phyloP scores from a whole-genome alignment of 495 filamentous ascomycete genomes.

The Lophium mytilinum region DNA sequence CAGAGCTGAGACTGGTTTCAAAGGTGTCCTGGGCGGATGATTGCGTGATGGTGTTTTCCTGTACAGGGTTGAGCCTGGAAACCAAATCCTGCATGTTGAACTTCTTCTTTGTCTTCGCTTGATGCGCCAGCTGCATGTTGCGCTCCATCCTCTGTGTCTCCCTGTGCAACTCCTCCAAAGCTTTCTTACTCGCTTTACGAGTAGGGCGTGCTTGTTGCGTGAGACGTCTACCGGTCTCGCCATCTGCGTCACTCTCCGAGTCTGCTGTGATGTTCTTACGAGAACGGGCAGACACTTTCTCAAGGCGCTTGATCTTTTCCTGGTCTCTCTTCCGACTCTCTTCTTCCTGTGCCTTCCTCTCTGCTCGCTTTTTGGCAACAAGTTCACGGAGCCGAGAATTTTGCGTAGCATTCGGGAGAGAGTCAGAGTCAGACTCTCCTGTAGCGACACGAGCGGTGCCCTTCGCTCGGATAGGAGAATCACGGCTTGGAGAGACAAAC shows the following conservation, averaged over 20 bases:
- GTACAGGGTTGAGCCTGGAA: conserved; percentile 69
- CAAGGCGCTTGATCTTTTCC: not conserved
- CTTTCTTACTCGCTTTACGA: conserved; percentile 90
- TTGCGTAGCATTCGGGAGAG: not conserved
- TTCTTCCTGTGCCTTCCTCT: conserved; percentile 9
- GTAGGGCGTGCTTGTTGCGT: conserved; percentile 47
- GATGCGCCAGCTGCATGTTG: conserved; percentile 84
- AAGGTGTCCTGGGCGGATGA: conserved; percentile 12
- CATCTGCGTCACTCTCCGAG: conserved; percentile 13
- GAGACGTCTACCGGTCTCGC: conserved; percentile 19
- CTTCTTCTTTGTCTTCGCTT: conserved; percentile 86
- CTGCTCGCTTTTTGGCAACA: conserved; percentile 13
- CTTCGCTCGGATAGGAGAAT: conserved; percentile 1
- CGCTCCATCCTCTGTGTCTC: conserved; percentile 88
- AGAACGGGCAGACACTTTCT: not conserved
- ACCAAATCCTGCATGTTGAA: conserved; percentile 79
- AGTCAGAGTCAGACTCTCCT: conserved; percentile 4
- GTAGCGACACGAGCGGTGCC: not conserved
- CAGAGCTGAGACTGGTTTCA: conserved; percentile 21
- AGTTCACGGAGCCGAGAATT: conserved; percentile 13
- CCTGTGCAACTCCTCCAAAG: conserved; percentile 85
- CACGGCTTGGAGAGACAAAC: conserved; percentile 13
- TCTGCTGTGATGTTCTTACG: conserved; percentile 1
- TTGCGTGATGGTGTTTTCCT: conserved; percentile 26
- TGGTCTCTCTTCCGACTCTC: not conserved